phyloP scores from a whole-genome alignment of 2,329 filamentous ascomycete genomes.

The Fusarium xylarioides region DNA sequence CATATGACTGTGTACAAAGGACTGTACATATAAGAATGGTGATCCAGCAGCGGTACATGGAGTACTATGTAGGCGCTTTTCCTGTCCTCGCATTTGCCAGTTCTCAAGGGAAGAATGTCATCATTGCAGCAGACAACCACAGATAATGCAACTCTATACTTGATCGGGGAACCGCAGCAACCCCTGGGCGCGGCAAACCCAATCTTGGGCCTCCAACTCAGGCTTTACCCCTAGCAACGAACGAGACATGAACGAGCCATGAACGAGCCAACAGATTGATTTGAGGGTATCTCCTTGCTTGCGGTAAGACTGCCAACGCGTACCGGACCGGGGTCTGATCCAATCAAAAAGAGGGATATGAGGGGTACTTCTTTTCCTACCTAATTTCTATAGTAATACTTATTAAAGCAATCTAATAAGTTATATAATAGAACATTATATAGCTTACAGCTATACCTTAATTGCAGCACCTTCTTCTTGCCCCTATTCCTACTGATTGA shows the following conservation, averaged over 20 bases:
- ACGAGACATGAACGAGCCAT: neutral
- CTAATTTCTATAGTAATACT: too few species aligned
- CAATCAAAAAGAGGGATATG: too few species aligned
- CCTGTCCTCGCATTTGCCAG: neutral
- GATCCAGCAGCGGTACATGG: neutral
- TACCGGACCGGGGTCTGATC: too few species aligned
- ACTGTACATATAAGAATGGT: neutral
- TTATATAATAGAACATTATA: too few species aligned
- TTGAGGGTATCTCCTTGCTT: too few species aligned
- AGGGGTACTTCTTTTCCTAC: too few species aligned
- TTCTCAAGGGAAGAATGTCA: slow-evolving; percentile 5
- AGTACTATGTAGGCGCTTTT: neutral
- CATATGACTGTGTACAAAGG: neutral
- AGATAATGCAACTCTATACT: neutral
- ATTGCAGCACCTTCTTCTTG: too few species aligned
- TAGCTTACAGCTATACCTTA: too few species aligned
- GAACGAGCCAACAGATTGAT: neutral
- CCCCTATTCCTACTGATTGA: too few species aligned
- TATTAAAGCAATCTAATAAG: too few species aligned
- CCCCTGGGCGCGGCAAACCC: slow-evolving; percentile 14
- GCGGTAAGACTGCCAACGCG: too few species aligned
- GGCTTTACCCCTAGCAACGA: neutral
- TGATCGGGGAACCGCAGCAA: slow-evolving; percentile 5
- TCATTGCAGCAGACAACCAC: neutral
- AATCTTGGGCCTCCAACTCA: neutral